Evolutionary conservation across 768 basidiomycete genomes (phyloP).

Genomic region (Hygrophorus pudorinus): DNA sequence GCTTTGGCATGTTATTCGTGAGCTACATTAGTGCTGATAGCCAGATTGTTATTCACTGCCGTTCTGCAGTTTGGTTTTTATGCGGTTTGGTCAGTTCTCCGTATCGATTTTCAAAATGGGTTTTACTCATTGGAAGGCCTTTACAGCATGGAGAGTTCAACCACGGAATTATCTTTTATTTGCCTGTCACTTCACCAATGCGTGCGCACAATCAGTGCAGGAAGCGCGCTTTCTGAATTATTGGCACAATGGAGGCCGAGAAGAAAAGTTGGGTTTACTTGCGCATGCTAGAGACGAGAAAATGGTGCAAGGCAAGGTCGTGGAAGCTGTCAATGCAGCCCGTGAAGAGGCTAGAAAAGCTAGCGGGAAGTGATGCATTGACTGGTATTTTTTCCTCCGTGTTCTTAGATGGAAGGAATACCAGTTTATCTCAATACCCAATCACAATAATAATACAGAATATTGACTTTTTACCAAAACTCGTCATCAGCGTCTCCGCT

Average conservation of each 20-base stretch:
- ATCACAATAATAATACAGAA: neutral
- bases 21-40: conserved; percentile 26
- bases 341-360: conserved; percentile 29
- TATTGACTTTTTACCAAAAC: conserved; percentile 50
- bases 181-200: conserved; percentile 90
- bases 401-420: conserved; percentile 5
- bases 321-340: conserved; percentile 4
- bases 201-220: conserved; percentile 76
- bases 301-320: conserved; percentile 18
- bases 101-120: conserved; percentile 2
- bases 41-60: conserved; percentile 3
- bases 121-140: conserved; percentile 4
- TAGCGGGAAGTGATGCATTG: conserved; percentile 14
- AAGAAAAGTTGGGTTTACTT: conserved; percentile 45
- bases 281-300: conserved; percentile 32
- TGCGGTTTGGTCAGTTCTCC: conserved; percentile 72
- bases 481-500: conserved; percentile 59
- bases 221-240: conserved; percentile 82
- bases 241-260: conserved; percentile 84
- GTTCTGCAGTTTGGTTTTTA: conserved; percentile 63
- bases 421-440: conserved; percentile 6
- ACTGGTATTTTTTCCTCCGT: conserved; percentile 4
- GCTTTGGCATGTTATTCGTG: conserved; percentile 89
- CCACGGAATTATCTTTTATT: conserved; percentile 95
- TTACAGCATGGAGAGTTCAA: conserved; percentile 84